Base-by-base conservation (phyloP, 768 basidiomycete genomes). In the Suillus brevipes region DNA sequence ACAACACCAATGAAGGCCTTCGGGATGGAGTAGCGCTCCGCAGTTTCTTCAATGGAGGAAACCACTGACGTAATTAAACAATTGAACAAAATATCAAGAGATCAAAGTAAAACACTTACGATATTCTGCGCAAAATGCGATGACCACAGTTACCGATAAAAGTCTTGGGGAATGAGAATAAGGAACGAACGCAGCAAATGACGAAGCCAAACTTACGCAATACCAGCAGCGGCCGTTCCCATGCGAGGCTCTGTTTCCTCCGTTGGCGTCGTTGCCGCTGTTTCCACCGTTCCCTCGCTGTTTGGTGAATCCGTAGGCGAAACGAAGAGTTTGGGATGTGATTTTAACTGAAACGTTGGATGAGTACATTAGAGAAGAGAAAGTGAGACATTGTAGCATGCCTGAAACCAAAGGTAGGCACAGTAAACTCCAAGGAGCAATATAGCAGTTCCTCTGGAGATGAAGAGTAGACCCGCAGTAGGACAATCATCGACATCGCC, bases 1-100 rank as follows among this genome's bases (percentile, higher is more conserved):
- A 97, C 92, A 16, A 95, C 76, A 73, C 92, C 92, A 69, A 95
- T 95, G 79, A 95, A 95, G 0, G 88, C 71, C 75, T 92, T 93
- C 0, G 93, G 91, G 61, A 97, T 91, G 62, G 83, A 74, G 75
- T 93, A 95, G 49, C 90, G 83, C 18, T 85, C 80, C 2, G 95
- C 94, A 28, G 92, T 93, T 74, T 96, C 94, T 75, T 96, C 95
- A 68, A 96, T 97, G 4, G 92, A 94, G 4, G 89, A 91, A 43
- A 97, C 94, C 75, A 94, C 92, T 94, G 61, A 0, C 60, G 42
- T 34, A 50, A 36, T 4, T 42, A 2, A 42, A 42, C 42, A 42
- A 10, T 45, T 47, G 18, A 65, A 50, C 49, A 14, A 5, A 14
- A 45, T 25, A 16, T 42, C 23, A 14, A 31, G 36, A 23, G 49